Evolutionary conservation across 495 filamentous ascomycete genomes (phyloP), one percentile per base, ranked within the genome.

Genomic region (Neurospora terricola): DNA sequence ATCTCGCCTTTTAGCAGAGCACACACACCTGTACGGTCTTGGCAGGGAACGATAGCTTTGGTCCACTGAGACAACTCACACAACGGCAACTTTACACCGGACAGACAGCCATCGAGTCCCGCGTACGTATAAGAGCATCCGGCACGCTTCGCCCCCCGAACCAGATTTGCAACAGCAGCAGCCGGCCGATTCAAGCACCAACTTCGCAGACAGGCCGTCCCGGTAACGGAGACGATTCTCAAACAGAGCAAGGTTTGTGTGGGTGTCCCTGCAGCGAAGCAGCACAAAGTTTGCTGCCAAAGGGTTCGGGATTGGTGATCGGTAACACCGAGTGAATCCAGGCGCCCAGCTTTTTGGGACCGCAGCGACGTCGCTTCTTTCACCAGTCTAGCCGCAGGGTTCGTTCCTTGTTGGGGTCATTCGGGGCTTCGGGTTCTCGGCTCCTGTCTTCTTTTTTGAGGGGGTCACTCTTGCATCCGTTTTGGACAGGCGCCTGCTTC

Each of bases 1-100:
- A 79, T 78, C 78, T 79, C 76, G 76, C 75, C 75, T 75, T 74
- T 43, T 42, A 43, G 72, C 71, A 45, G 66, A 70, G 69, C 45
- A 71, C 76, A 69, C 27, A 18, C 54, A 66, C 54, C 30, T 66
- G 54, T 66, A 8, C 27, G 12, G 74, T 69, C 80, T 81, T 81
- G 80, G 78, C 80, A 79, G 36, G 66, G 69, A 78, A 74, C 73
- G 70, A 75, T 71, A 77, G 70, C 27, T 66, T 70, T 73, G 45
- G 74, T 72, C 72, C 39, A 75, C 54, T 5, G 54, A 66, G 54
- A 66, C 54, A 62, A 62, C 54, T 62, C 54, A 66, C 27, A 71
- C 70, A 71, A 71, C 70, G 38, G 70, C 54, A 71, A 66, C 43
- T 16, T 72, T 72, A 12, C 34, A 43, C 23, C 54, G 38, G 70